Evolutionary conservation across 78 protist species (phyloP).

Genomic region (Salpingoeca rosetta): DNA sequence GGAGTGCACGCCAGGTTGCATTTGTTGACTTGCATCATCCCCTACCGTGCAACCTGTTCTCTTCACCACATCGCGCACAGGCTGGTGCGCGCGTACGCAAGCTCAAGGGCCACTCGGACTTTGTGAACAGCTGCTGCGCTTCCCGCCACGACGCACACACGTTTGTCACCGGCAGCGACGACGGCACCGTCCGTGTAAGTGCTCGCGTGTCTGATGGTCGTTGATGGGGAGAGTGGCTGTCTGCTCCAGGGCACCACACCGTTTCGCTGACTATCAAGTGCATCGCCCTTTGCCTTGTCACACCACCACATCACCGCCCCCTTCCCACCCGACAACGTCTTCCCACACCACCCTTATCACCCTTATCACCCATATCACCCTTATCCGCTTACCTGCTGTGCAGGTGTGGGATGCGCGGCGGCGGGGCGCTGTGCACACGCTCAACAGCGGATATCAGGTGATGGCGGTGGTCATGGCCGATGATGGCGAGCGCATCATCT

Average conservation of each 20-base stretch:
- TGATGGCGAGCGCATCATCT: constrained; percentile 34
- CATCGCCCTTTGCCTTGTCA: too few species aligned
- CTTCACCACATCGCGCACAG: too few species aligned
- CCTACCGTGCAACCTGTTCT: too few species aligned
- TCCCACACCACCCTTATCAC: too few species aligned
- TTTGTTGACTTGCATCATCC: too few species aligned
- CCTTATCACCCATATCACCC: too few species aligned
- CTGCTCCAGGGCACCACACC: neutral
- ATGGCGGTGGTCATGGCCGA: constrained; percentile 43
- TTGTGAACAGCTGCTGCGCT: constrained; percentile 48
- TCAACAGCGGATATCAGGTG: constrained; percentile 25
- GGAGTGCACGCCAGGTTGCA: too few species aligned
- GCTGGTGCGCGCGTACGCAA: constrained; percentile 37
- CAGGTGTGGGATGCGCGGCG: constrained; percentile 50
- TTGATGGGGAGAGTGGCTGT: neutral
- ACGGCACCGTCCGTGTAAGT: constrained; percentile 33
- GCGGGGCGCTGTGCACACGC: constrained; percentile 8
- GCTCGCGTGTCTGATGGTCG: constrained; percentile 28
- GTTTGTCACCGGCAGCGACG: constrained; percentile 45
- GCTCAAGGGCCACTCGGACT: constrained; percentile 39
- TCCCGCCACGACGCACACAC: constrained; percentile 34
- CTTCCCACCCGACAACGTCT: too few species aligned
- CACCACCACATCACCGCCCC: too few species aligned
- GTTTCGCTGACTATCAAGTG: neutral
- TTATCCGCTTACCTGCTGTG: too few species aligned